Conservation (phyloP, 1,284 basidiomycete species). For the Schizophyllum amplum region DNA sequence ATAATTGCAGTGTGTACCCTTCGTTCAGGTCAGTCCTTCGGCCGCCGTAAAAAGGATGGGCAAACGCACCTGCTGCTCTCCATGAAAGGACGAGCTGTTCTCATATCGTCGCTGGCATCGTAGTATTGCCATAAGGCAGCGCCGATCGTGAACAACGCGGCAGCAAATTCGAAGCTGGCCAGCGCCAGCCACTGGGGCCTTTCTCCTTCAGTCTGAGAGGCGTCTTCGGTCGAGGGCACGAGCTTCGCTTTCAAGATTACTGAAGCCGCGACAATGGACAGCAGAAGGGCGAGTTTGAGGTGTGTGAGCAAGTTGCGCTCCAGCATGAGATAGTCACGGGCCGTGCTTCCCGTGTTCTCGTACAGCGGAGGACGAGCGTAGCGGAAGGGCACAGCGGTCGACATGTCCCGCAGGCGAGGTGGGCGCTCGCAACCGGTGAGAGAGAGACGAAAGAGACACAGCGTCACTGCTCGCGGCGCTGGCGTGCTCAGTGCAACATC, state of each 20-base stretch:
- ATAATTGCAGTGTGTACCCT: constrained; percentile 50
- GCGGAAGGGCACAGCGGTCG: neutral
- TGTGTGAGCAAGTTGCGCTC: constrained; percentile 66
- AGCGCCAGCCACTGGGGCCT: constrained; percentile 25
- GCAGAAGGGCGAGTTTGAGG: constrained; percentile 51
- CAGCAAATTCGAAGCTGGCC: constrained; percentile 35
- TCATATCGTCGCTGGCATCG: constrained; percentile 45
- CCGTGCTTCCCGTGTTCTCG: constrained; percentile 38
- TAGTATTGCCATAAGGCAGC: constrained; percentile 61
- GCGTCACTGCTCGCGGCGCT: neutral
- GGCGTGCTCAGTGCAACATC: neutral
- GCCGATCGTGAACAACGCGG: constrained; percentile 44
- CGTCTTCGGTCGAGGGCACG: constrained; percentile 30
- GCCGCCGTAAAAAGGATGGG: neutral
- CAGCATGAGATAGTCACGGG: constrained; percentile 68
- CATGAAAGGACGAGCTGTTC: constrained; percentile 50
- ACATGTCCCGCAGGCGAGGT: neutral
- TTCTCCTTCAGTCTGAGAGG: constrained; percentile 7
- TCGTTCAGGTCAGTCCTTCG: constrained; percentile 6
- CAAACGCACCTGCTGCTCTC: constrained; percentile 45
- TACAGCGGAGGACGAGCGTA: constrained; percentile 19
- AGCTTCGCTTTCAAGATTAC: constrained; percentile 53
- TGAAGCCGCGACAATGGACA: constrained; percentile 55
- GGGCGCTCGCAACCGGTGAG: neutral
- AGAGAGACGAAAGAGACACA: neutral